These are phyloP conservation scores for Coelastrella sp. DNA, from an alignment of 139 green algal species.

Conservation along the genomic window DNA sequence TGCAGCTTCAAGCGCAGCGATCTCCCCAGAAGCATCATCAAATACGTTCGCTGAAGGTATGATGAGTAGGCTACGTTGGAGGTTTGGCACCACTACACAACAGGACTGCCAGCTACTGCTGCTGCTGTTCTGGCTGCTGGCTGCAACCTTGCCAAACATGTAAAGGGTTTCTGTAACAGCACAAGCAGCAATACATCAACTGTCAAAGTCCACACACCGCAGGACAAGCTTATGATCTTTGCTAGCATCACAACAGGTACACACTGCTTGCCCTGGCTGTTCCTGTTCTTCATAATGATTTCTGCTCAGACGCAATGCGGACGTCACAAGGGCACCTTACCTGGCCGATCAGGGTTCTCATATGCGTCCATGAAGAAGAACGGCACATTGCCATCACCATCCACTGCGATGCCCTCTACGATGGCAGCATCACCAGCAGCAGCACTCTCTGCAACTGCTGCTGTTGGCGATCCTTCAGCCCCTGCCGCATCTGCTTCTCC, in stretches of 20 bases:
- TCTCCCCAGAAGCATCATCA: constrained; percentile 59
- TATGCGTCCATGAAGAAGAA: constrained; percentile 95
- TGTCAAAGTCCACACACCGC: constrained; percentile 4
- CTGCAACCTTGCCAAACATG: constrained; percentile 94
- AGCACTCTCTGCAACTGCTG: neutral
- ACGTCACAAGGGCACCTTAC: too few species aligned
- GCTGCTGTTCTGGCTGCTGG: constrained; percentile 6
- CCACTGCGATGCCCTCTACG: constrained; percentile 65
- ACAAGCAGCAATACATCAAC: neutral
- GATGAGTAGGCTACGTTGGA: constrained; percentile 82
- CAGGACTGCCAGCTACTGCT: constrained; percentile 51
- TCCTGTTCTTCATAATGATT: too few species aligned
- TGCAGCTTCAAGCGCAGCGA: constrained; percentile 65
- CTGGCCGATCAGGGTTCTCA: constrained; percentile 81
- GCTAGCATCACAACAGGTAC: neutral
- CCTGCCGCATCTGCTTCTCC: neutral
- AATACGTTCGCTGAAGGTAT: constrained; percentile 79
- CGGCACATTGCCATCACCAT: constrained; percentile 74
- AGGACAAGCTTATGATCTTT: neutral
- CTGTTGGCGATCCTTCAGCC: neutral
- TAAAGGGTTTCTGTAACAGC: constrained; percentile 73
- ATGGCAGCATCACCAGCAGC: constrained; percentile 2
- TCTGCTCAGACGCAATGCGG: too few species aligned
- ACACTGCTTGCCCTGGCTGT: too few species aligned
- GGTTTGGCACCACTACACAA: constrained; percentile 53